A percentile compares a stretch with the other conserved stretches of the same genome.
Conservation (phyloP, 2,329 filamentous ascomycete genomes). For the Alternaria sp. region DNA sequence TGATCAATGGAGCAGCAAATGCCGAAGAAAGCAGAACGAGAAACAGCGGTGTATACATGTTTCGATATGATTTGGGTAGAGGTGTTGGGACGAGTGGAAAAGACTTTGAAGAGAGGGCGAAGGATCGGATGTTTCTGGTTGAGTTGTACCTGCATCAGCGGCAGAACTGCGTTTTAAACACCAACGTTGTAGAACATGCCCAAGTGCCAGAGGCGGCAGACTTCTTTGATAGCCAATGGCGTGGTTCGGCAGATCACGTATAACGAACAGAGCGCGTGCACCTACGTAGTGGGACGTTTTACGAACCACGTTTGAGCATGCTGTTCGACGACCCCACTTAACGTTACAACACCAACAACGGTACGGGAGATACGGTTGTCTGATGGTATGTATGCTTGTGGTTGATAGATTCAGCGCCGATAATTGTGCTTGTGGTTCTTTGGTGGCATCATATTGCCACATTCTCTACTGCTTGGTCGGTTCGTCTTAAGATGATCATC, state of each 20-base stretch:
- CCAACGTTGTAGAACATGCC: not conserved
- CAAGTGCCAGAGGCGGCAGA: not conserved
- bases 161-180: slow-evolving; percentile 7
- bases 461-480: not conserved
- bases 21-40: not conserved
- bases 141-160: not conserved
- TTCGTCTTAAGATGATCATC: not conserved
- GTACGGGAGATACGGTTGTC: not conserved
- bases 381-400: not conserved
- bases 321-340: slow-evolving; percentile 2
- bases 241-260: not conserved
- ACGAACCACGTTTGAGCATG: slow-evolving; percentile 4
- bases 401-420: not conserved
- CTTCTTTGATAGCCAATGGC: not conserved
- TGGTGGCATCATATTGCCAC: not conserved
- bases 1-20: not conserved
- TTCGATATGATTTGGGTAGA: not conserved
- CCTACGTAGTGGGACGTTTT: slow-evolving; percentile 8
- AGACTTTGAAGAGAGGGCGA: not conserved
- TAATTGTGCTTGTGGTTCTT: not conserved
- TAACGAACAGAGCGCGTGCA: slow-evolving; percentile 3
- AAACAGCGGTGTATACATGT: not conserved
- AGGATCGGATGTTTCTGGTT: not conserved
- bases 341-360: not conserved
- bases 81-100: not conserved